Percentiles rank a stretch among this genome's conserved stretches.
Conservation (phyloP, 2,329 filamentous ascomycete genomes). For the Ceratocystis cubensis region DNA sequence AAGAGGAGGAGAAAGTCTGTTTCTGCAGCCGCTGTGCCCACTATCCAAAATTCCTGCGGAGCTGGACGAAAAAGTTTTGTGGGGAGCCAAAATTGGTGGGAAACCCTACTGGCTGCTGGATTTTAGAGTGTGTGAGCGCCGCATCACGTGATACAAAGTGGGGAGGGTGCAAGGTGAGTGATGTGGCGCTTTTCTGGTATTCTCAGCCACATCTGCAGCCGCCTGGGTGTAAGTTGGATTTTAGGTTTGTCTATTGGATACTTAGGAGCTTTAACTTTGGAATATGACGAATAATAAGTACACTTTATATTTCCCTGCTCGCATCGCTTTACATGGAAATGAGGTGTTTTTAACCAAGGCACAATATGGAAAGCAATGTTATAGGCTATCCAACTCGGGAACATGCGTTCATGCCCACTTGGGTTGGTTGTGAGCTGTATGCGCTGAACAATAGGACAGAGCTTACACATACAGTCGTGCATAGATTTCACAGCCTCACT, state of each 20-base stretch:
- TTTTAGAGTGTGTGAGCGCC: slow-evolving; percentile 9
- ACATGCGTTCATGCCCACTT: no score
- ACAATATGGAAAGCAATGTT: no score
- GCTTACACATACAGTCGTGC: not conserved
- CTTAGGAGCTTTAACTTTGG: no score
- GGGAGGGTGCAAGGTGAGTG: not conserved
- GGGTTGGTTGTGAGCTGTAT: no score
- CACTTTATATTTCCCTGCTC: no score
- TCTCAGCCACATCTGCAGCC: not conserved
- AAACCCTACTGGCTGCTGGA: slow-evolving; percentile 16
- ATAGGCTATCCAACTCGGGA: no score
- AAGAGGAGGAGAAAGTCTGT: slow-evolving; percentile 14
- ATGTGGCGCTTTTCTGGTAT: not conserved
- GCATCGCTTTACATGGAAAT: no score
- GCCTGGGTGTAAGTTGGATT: no score
- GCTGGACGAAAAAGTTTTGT: slow-evolving; percentile 14
- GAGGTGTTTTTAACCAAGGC: no score
- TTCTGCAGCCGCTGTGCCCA: slow-evolving; percentile 15
- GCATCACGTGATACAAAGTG: not conserved
- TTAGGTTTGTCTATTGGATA: no score
- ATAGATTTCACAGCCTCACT: not conserved
- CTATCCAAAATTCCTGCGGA: slow-evolving; percentile 15
- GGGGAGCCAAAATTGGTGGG: slow-evolving; percentile 17
- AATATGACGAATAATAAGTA: no score
- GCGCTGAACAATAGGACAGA: no score